phyloP scores from a whole-genome alignment of 176 grass and related monocot species.

The Typha latifolia region DNA sequence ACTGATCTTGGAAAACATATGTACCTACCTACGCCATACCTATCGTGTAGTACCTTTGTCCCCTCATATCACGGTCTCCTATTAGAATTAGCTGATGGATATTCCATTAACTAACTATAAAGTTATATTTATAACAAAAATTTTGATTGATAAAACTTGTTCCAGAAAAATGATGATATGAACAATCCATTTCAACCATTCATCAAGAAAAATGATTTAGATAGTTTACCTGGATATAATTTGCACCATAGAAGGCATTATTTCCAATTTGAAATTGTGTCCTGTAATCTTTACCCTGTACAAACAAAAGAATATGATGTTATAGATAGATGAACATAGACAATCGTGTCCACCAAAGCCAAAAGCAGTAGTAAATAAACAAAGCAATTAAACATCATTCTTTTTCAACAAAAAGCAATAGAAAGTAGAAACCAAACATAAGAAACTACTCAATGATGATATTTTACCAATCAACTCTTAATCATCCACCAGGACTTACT shows the following conservation, averaged over 20 bases:
- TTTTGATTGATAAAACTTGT: not conserved
- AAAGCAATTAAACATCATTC: not conserved
- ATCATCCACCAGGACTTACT: no score
- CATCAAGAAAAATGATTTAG: not conserved
- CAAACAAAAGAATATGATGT: slow-evolving; percentile 17
- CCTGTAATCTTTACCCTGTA: slow-evolving; percentile 77
- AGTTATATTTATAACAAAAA: not conserved
- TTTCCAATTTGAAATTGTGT: slow-evolving; percentile 95
- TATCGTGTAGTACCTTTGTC: not conserved
- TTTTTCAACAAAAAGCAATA: not conserved
- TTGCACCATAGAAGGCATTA: slow-evolving; percentile 97
- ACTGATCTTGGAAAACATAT: not conserved
- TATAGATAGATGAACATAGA: slow-evolving; percentile 13
- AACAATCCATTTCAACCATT: not conserved
- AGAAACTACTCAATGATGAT: not conserved
- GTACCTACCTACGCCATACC: not conserved
- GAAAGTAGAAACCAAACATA: not conserved
- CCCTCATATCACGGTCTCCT: not conserved
- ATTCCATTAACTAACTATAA: not conserved
- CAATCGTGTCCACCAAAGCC: not conserved
- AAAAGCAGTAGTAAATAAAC: slow-evolving; percentile 1
- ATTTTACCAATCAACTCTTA: not conserved
- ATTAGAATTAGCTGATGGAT: not conserved
- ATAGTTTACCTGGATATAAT: slow-evolving; percentile 82
- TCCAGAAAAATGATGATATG: not conserved